Percentiles rank a stretch among this genome's conserved stretches.
These are phyloP conservation scores for Fusarium xyrophilum DNA, from an alignment of 2,329 filamentous ascomycete genomes.

Conservation along the genomic window DNA sequence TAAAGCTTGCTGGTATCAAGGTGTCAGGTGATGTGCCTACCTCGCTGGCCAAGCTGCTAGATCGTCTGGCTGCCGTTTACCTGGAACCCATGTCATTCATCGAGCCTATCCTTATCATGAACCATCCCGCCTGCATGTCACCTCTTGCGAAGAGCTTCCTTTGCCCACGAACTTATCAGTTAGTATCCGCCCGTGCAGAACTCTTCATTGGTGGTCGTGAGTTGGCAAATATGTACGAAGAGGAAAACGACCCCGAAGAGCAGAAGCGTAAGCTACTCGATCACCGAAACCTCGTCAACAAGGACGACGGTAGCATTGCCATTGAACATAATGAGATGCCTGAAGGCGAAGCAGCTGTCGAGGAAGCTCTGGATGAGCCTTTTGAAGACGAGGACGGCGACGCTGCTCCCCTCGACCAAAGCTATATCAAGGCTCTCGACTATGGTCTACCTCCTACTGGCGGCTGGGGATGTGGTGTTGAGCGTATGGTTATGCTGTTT, in stretches of 20 bases:
- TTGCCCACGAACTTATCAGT: conserved; percentile 71
- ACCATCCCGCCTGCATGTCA: conserved; percentile 90
- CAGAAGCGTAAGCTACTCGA: conserved; percentile 82
- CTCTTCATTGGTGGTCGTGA: conserved; percentile 83
- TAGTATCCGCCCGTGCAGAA: conserved; percentile 82
- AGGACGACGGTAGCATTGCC: conserved; percentile 43
- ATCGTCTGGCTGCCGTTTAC: conserved; percentile 76
- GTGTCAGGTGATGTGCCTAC: conserved; percentile 69
- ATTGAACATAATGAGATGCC: conserved; percentile 35
- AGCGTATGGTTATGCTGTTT: conserved; percentile 91
- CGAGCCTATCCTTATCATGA: conserved; percentile 80
- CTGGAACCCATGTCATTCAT: conserved; percentile 77
- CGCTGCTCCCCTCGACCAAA: conserved; percentile 69
- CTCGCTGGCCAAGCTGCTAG: conserved; percentile 74
- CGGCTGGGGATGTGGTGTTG: conserved; percentile 94
- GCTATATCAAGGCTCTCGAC: conserved; percentile 83
- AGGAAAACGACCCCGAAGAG: conserved; percentile 90
- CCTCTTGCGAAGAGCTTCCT: conserved; percentile 87
- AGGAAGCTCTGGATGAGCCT: conserved; percentile 13
- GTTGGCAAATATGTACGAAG: conserved; percentile 96
- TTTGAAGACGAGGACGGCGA: conserved; percentile 53
- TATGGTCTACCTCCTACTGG: conserved; percentile 94
- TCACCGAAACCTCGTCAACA: conserved; percentile 53
- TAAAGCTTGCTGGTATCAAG: conserved; percentile 65
- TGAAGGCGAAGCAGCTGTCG: conserved; percentile 1